Evolutionary conservation across 2,329 filamentous ascomycete species (phyloP).

Genomic region (Arachnopeziza araneosa): DNA sequence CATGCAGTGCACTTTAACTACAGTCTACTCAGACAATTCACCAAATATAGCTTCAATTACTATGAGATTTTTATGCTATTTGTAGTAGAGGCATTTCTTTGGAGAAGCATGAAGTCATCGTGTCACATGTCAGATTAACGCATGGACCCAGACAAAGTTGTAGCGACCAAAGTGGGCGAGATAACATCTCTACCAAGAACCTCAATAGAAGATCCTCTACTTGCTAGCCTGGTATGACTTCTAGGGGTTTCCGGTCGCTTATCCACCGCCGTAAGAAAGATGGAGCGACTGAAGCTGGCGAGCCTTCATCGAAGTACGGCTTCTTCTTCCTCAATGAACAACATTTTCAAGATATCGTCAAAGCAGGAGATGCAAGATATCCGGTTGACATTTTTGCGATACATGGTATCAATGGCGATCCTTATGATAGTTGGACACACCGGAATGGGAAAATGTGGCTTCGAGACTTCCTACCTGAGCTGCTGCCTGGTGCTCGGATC

Average conservation of each 20-base stretch:
- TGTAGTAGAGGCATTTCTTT: too few species aligned
- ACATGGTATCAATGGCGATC: slow-evolving; percentile 18
- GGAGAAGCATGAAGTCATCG: too few species aligned
- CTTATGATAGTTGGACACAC: slow-evolving; percentile 22
- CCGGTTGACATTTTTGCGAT: slow-evolving; percentile 17
- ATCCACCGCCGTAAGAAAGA: neutral
- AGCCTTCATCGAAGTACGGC: neutral
- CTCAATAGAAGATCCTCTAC: neutral
- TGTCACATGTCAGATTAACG: too few species aligned
- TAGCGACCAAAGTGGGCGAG: too few species aligned
- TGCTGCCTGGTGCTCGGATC: slow-evolving; percentile 18
- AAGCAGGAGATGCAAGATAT: neutral
- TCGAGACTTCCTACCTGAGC: slow-evolving; percentile 14
- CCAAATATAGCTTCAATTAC: too few species aligned
- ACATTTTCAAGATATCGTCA: neutral
- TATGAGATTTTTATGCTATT: too few species aligned
- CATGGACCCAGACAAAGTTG: too few species aligned
- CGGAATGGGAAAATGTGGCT: slow-evolving; percentile 18
- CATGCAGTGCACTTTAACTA: too few species aligned
- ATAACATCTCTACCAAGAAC: too few species aligned
- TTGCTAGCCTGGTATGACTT: neutral
- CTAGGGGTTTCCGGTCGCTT: neutral
- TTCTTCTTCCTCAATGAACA: neutral
- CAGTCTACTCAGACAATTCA: too few species aligned
- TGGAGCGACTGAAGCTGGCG: neutral